phyloP scores from a whole-genome alignment of 305 asterid genomes.

The Fraxinus floribunda region DNA sequence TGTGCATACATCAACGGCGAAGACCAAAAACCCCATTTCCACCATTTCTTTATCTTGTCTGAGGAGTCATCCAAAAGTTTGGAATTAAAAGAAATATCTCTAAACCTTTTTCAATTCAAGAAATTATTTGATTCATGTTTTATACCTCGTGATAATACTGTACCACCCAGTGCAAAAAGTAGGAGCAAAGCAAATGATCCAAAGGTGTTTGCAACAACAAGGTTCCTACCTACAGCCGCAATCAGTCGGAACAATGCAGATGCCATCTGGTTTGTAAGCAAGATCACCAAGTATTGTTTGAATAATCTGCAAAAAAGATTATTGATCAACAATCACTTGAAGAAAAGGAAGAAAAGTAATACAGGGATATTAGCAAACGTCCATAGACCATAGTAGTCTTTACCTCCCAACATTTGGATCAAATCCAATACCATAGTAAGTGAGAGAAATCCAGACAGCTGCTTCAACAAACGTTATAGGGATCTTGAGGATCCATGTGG shows the following conservation, averaged over 20 bases:
- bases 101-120: background rate
- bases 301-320: conserved; percentile 33
- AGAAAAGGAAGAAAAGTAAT: background rate
- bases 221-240: conserved; percentile 39
- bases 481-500: conserved; percentile 30
- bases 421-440: conserved; percentile 42
- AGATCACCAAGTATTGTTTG: conserved; percentile 37
- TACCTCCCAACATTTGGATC: conserved; percentile 43
- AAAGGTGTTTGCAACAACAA: conserved; percentile 39
- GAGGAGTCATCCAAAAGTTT: conserved; percentile 7
- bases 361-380: background rate
- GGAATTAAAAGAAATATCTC: background rate
- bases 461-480: conserved; percentile 31
- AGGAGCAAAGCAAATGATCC: conserved; percentile 36
- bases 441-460: conserved; percentile 24
- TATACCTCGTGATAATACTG: conserved; percentile 41
- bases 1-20: conserved; percentile 56
- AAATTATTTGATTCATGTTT: background rate
- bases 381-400: background rate
- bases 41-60: conserved; percentile 49
- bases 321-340: background rate
- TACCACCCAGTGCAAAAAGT: conserved; percentile 39
- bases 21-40: conserved; percentile 53
- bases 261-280: conserved; percentile 29
- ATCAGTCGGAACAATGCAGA: conserved; percentile 35